These are phyloP conservation scores for Cyclospora cayetanensis DNA, from an alignment of 169 alveolate species.

Conservation along the genomic window DNA sequence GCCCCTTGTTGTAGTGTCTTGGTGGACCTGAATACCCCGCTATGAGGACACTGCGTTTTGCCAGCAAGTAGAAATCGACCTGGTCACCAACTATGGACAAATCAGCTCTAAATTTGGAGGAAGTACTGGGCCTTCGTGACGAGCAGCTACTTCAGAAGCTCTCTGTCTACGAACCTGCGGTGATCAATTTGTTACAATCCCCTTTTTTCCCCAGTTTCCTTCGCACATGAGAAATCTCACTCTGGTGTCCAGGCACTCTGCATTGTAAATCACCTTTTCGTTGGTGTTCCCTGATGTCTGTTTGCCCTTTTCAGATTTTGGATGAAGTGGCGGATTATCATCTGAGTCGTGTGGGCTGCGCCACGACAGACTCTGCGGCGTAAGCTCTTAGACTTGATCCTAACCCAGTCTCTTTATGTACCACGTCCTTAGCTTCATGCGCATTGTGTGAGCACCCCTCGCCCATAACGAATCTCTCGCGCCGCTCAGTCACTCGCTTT, in stretches of 20 bases:
- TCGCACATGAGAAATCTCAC: no score
- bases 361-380: conserved; percentile 59
- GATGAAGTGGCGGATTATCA: conserved; percentile 28
- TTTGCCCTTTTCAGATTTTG: not conserved
- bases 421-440: not conserved
- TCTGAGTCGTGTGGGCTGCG: conserved; percentile 52
- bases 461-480: not conserved
- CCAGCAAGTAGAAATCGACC: no score
- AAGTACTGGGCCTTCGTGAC: conserved; percentile 55
- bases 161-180: conserved; percentile 33
- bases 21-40: no score
- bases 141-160: conserved; percentile 50
- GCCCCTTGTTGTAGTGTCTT: no score
- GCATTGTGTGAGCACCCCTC: no score
- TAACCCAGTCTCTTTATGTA: not conserved
- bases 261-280: no score
- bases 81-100: conserved; percentile 51
- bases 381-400: not conserved
- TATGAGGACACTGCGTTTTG: no score
- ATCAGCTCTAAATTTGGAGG: conserved; percentile 52
- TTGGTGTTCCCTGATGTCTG: no score
- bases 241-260: no score
- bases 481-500: not conserved
- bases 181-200: no score
- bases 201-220: no score